A percentile compares a stretch with the other conserved stretches of the same genome.
Conservation (phyloP, 2,329 filamentous ascomycete species). For the Clonostachys chloroleuca region DNA sequence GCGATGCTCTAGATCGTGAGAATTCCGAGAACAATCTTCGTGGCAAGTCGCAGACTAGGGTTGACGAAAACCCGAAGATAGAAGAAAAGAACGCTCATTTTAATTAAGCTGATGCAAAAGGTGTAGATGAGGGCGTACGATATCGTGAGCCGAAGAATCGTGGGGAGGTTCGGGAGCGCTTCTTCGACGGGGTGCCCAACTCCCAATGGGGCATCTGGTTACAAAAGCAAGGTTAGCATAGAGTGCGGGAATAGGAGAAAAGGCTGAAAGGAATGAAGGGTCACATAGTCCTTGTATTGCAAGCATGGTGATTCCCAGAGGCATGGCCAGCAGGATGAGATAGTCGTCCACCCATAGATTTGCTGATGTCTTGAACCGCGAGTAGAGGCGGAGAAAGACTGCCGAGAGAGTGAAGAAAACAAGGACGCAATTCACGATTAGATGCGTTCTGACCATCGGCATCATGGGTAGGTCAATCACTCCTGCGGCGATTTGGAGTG, state of each 20-base stretch:
- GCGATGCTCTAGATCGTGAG: slow-evolving; percentile 16
- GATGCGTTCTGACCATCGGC: slow-evolving; percentile 12
- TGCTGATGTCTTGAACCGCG: slow-evolving; percentile 15
- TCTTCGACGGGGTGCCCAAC: slow-evolving; percentile 14
- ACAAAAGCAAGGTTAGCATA: neutral
- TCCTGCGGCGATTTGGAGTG: no score
- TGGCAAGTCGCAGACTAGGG: slow-evolving; percentile 16
- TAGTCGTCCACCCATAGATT: slow-evolving; percentile 29
- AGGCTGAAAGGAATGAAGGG: slow-evolving; percentile 3
- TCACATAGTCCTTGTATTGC: slow-evolving; percentile 21
- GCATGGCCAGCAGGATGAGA: slow-evolving; percentile 24
- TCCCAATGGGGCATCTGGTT: slow-evolving; percentile 12
- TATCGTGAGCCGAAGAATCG: slow-evolving; percentile 21
- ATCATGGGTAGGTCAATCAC: neutral
- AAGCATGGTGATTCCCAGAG: slow-evolving; percentile 19
- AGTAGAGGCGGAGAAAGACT: slow-evolving; percentile 16
- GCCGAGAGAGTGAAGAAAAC: slow-evolving; percentile 11
- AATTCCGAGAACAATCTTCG: slow-evolving; percentile 18
- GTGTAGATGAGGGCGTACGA: slow-evolving; percentile 30
- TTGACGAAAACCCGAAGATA: slow-evolving; percentile 36
- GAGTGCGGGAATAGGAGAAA: neutral
- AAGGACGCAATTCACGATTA: slow-evolving; percentile 13
- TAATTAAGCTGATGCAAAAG: slow-evolving; percentile 25
- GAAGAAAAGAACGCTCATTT: slow-evolving; percentile 33
- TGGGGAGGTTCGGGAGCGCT: slow-evolving; percentile 12